Evolutionary conservation across 2,329 filamentous ascomycete genomes (phyloP).

Genomic region (Nothopassalora personata): DNA sequence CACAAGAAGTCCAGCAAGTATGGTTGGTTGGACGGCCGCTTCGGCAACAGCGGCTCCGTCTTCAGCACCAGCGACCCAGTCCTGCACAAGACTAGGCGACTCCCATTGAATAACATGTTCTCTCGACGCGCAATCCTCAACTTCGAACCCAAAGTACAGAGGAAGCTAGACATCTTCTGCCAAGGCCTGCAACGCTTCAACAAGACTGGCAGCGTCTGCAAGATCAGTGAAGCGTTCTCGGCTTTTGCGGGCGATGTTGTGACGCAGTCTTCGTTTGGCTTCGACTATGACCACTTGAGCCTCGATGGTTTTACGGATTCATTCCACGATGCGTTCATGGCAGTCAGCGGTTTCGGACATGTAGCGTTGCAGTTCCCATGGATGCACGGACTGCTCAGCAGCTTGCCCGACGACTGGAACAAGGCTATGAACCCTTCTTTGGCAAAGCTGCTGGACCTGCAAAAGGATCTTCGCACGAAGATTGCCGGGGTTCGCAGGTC

Average conservation of each 20-base stretch:
- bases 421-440: slow-evolving; percentile 15
- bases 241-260: slow-evolving; percentile 18
- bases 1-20: slow-evolving; percentile 15
- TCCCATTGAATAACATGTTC: slow-evolving; percentile 19
- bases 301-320: slow-evolving; percentile 16
- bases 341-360: slow-evolving; percentile 14
- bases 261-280: slow-evolving; percentile 18
- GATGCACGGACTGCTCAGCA: slow-evolving; percentile 14
- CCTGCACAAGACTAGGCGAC: slow-evolving; percentile 12
- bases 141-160: slow-evolving; percentile 15
- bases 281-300: slow-evolving; percentile 15
- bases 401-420: slow-evolving; percentile 15
- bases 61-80: slow-evolving; percentile 14
- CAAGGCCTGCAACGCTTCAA: slow-evolving; percentile 12
- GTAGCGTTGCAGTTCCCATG: slow-evolving; percentile 16
- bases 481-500: slow-evolving; percentile 6
- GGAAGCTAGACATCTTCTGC: slow-evolving; percentile 12
- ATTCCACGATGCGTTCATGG: slow-evolving; percentile 18
- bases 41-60: slow-evolving; percentile 14
- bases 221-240: slow-evolving; percentile 14
- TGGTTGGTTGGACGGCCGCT: slow-evolving; percentile 11
- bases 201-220: slow-evolving; percentile 13
- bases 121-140: slow-evolving; percentile 14
- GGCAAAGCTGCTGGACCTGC: slow-evolving; percentile 10
- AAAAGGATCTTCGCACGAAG: slow-evolving; percentile 14